A percentile compares a stretch with the other conserved stretches of the same genome.
Evolutionary conservation across 345 rosid genomes (phyloP).

Genomic region (Hypericum perforatum): DNA sequence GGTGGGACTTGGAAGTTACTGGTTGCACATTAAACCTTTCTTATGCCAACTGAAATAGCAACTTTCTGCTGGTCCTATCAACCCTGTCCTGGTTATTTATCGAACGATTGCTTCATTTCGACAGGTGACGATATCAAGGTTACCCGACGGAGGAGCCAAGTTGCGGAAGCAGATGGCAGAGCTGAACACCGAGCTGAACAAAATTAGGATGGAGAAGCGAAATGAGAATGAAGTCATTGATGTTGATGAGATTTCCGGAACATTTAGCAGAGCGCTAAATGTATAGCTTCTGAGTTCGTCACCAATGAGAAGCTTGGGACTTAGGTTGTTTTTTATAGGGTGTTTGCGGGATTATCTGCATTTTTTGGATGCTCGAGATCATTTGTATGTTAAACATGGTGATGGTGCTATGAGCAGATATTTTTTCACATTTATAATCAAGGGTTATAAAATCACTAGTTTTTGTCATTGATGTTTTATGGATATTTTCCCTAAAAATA

Average conservation of each 20-base stretch:
- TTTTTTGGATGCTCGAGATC: no score
- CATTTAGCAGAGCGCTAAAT: constrained; percentile 45
- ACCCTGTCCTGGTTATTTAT: background rate
- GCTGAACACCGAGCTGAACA: constrained; percentile 47
- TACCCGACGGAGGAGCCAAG: constrained; percentile 77
- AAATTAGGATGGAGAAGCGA: constrained; percentile 26
- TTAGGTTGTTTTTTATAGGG: no score
- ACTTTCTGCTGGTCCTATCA: background rate
- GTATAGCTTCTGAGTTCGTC: constrained; percentile 23
- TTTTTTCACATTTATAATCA: no score
- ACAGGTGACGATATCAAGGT: constrained; percentile 51
- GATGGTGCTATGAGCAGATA: no score
- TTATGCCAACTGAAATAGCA: background rate
- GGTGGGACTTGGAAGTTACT: no score
- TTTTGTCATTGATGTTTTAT: no score
- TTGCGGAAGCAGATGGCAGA: constrained; percentile 57
- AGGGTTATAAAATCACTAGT: no score
- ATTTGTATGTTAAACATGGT: no score
- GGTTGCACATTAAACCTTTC: no score
- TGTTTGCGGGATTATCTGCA: no score
- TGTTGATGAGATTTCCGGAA: constrained; percentile 49
- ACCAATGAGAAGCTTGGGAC: no score
- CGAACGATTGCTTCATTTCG: background rate
- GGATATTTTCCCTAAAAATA: no score
- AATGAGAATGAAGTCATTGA: constrained; percentile 31